Evolutionary conservation across 371 early-diverging fungal genomes (phyloP).

Genomic region (Mucor circinelloides): DNA sequence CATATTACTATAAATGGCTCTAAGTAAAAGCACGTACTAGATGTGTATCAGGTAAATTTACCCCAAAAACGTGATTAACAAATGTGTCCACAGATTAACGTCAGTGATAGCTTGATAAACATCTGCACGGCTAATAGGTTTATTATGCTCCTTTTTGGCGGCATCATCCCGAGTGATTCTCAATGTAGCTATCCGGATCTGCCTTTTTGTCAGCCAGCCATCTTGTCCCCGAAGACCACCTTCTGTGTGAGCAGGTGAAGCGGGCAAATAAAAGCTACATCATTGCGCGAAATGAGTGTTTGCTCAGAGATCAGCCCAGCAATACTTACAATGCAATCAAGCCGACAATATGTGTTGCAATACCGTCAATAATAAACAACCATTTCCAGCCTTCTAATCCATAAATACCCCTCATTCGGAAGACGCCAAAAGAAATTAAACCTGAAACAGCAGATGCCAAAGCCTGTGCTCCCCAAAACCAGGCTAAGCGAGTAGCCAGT

Average conservation of each 20-base stretch:
- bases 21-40: constrained; percentile 24
- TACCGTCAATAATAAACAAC: constrained; percentile 59
- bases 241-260: constrained; percentile 46
- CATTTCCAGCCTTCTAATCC: constrained; percentile 64
- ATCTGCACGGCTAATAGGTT: constrained; percentile 27
- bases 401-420: constrained; percentile 54
- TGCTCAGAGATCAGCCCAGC: neutral
- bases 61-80: constrained; percentile 44
- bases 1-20: constrained; percentile 26
- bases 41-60: constrained; percentile 7
- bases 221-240: constrained; percentile 38
- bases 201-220: constrained; percentile 44
- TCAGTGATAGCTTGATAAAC: constrained; percentile 34
- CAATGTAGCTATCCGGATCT: constrained; percentile 51
- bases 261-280: constrained; percentile 38
- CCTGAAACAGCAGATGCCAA: constrained; percentile 66
- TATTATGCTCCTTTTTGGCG: constrained; percentile 44
- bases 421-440: constrained; percentile 60
- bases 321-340: constrained; percentile 40
- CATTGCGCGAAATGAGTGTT: neutral
- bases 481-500: constrained; percentile 53
- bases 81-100: constrained; percentile 49
- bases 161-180: constrained; percentile 56
- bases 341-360: constrained; percentile 52
- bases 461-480: constrained; percentile 62